Conservation (phyloP, 345 rosid genomes). For the Populus euphratica region DNA sequence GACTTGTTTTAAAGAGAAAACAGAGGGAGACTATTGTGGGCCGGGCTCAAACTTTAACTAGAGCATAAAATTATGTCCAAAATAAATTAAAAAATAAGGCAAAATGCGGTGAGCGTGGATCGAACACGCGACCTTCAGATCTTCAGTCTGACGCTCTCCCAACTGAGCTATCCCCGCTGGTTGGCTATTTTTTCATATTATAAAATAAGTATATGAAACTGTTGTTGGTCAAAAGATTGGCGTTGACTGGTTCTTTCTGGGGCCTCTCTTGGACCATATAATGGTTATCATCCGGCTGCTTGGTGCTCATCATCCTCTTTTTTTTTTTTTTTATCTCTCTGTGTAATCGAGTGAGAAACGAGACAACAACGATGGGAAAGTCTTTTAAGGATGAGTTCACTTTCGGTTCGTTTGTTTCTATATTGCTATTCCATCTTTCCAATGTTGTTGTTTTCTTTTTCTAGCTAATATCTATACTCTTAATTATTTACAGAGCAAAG, state of each 20-base stretch:
- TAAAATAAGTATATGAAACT: no score
- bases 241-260: neutral
- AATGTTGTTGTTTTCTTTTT: neutral
- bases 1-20: neutral
- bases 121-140: constrained; percentile 99
- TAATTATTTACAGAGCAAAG: constrained; percentile 46
- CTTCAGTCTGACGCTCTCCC: constrained; percentile 99
- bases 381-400: constrained; percentile 59
- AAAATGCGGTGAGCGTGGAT: constrained; percentile 81
- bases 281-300: no score
- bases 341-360: neutral
- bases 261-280: neutral
- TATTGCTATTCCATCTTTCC: neutral
- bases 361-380: constrained; percentile 25
- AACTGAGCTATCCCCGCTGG: constrained; percentile 87
- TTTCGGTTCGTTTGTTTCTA: constrained; percentile 38
- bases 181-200: no score
- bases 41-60: neutral
- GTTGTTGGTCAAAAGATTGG: no score
- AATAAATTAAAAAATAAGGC: no score
- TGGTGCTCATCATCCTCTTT: neutral
- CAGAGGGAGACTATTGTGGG: neutral
- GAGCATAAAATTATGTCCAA: no score
- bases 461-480: neutral
- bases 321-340: neutral